Base-by-base conservation (phyloP, 192 early-diverging fungal species). In the Gryganskiella cystojenkinii region DNA sequence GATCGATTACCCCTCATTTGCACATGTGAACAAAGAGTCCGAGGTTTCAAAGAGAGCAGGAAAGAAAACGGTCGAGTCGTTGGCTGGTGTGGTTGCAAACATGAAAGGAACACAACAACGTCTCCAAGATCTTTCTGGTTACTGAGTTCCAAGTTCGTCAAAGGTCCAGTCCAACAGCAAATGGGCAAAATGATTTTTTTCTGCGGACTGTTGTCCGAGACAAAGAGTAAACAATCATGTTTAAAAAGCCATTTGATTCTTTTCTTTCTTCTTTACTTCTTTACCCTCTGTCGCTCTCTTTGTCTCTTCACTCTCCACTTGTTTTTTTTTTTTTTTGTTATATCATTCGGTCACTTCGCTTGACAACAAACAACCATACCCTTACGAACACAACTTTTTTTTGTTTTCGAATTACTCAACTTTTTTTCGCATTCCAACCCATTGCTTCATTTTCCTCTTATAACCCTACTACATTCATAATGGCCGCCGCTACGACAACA, bases 401-500 rank as follows among this genome's bases (percentile, higher is more conserved):
- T 2, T 47, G 9, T n/a, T n/a, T n/a, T n/a, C n/a, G n/a, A n/a
- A n/a, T 24, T 45, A 25, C 44, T 54, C 24, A 15, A 42, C 14
- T 3, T 22, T 51, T 43, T 44, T 35, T 28, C 27, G 8, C 17
- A 17, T 67, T 35, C 20, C 24, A 24, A 35, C 17, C 44, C 42
- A 34, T 1, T n/a, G 50, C 11, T 33, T 52, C 47, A 49, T 31
- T 67, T 30, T 27, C 15, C 44, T 33, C 8, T 19, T 52, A 43
- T 35, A 27, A 27, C 22, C 33, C 17, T 27, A 24, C 52, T 33
- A 13, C n/a, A 6, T 20, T 15, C 33, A 53, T 3, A 27, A 72
- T 64, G 61, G 70, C 61, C 9, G 43, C 70, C 31, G 59, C 61
- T 64, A 57, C 70, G 40, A 54, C 56, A 49, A 35, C 64, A 7